These are phyloP conservation scores for Kwoniella shivajii DNA, from an alignment of 1,284 basidiomycete species.

Conservation along the genomic window DNA sequence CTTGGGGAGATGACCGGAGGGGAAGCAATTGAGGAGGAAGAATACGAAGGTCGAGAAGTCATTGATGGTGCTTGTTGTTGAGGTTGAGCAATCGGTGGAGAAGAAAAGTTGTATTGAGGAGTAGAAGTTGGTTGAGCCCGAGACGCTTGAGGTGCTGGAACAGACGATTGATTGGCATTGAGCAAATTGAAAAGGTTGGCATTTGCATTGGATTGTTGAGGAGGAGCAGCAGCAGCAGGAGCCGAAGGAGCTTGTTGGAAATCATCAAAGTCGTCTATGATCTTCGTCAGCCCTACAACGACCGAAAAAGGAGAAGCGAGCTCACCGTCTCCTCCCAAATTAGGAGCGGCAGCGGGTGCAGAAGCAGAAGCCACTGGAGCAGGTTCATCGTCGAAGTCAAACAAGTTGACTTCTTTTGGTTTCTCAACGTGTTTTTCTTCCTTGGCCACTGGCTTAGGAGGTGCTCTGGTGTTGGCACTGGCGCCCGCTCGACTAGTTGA, in stretches of 20 bases:
- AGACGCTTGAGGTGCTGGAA: slow-evolving; percentile 33
- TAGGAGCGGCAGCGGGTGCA: slow-evolving; percentile 55
- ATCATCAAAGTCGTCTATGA: slow-evolving; percentile 81
- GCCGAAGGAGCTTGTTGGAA: slow-evolving; percentile 73
- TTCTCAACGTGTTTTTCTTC: slow-evolving; percentile 52
- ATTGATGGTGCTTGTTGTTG: slow-evolving; percentile 20
- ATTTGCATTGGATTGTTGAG: slow-evolving; percentile 34
- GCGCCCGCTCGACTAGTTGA: not conserved
- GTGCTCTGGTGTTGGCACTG: slow-evolving; percentile 40
- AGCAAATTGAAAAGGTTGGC: slow-evolving; percentile 60
- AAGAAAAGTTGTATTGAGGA: slow-evolving; percentile 22
- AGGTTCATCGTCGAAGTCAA: slow-evolving; percentile 71
- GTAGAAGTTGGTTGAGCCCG: slow-evolving; percentile 30
- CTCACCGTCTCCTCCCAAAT: slow-evolving; percentile 36
- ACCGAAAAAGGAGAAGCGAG: not conserved
- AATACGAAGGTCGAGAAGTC: slow-evolving; percentile 27
- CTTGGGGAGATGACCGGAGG: slow-evolving; percentile 22
- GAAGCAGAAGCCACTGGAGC: slow-evolving; percentile 54
- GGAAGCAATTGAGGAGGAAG: slow-evolving; percentile 11
- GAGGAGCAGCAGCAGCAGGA: slow-evolving; percentile 24
- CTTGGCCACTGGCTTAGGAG: slow-evolving; percentile 55
- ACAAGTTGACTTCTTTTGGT: slow-evolving; percentile 65
- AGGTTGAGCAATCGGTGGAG: slow-evolving; percentile 1
- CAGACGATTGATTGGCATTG: slow-evolving; percentile 43
- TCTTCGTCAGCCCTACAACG: slow-evolving; percentile 19